phyloP scores from a whole-genome alignment of 2,329 filamentous ascomycete genomes.

The Claviceps sp. region DNA sequence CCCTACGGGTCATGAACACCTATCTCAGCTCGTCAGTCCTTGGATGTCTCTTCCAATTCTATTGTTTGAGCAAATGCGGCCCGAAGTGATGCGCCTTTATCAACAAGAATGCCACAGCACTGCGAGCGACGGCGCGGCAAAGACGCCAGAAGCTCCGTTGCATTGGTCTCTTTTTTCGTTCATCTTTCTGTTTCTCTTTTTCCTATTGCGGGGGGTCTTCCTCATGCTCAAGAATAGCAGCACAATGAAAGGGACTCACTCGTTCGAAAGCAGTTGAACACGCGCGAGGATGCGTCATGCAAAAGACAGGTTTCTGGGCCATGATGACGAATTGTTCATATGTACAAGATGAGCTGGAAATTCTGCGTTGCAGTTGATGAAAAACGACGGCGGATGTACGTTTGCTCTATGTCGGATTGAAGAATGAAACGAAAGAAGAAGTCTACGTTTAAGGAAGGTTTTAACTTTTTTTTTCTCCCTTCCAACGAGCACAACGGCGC shows the following conservation, averaged over 20 bases:
- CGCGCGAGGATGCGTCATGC: constrained; percentile 84
- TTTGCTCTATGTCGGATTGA: background rate
- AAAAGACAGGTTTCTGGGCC: constrained; percentile 52
- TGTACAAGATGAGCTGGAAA: background rate
- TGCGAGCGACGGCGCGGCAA: too few relatives aligned
- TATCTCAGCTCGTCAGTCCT: constrained; percentile 19
- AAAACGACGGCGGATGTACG: background rate
- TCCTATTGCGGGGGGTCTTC: too few relatives aligned
- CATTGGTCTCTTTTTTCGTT: background rate
- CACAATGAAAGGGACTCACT: constrained; percentile 34
- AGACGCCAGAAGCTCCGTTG: too few relatives aligned
- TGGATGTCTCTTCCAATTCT: background rate
- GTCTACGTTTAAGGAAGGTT: too few relatives aligned
- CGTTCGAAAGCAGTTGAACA: constrained; percentile 96
- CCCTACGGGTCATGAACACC: constrained; percentile 92
- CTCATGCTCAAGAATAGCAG: background rate
- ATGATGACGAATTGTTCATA: background rate
- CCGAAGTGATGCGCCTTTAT: too few relatives aligned
- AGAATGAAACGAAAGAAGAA: background rate
- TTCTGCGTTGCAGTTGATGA: background rate
- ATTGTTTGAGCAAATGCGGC: too few relatives aligned
- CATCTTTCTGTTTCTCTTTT: background rate
- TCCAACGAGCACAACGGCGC: background rate
- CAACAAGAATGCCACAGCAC: too few relatives aligned
- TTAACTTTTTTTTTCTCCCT: background rate